A percentile compares a stretch with the other conserved stretches of the same genome.
These are phyloP conservation scores for Tulasnella sp. DNA, from an alignment of 768 basidiomycete species.

Conservation along the genomic window DNA sequence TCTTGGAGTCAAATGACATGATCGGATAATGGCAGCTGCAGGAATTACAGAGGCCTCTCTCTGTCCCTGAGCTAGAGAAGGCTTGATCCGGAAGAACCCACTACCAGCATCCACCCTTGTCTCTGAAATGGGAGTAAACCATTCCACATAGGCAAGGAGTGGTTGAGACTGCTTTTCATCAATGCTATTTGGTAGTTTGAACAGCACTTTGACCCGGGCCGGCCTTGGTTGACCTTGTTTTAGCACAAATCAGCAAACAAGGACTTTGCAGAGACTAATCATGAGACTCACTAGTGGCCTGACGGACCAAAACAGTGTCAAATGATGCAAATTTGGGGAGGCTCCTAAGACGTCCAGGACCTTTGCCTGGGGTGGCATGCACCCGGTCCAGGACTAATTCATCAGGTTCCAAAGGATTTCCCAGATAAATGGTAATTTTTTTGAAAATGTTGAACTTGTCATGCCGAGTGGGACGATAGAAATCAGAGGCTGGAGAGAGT, in stretches of 20 bases:
- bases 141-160: not conserved
- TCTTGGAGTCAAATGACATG: conserved; percentile 26
- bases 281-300: not conserved
- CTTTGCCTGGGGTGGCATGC: not conserved
- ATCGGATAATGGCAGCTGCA: conserved; percentile 20
- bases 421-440: not conserved
- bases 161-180: not conserved
- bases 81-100: not conserved
- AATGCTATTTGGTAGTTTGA: conserved; percentile 1
- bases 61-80: not conserved
- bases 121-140: not conserved
- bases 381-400: not conserved
- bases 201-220: not conserved
- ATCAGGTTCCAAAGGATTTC: not conserved
- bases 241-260: not conserved
- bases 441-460: conserved; percentile 2
- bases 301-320: conserved; percentile 14
- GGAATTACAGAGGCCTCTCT: conserved; percentile 21
- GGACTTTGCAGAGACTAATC: not conserved
- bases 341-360: not conserved
- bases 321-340: not conserved
- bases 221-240: not conserved
- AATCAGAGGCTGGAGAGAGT: not conserved
- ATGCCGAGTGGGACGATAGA: not conserved
- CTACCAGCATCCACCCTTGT: not conserved